phyloP scores from a whole-genome alignment of 1,284 basidiomycete species.

The Ustilago esculenta region DNA sequence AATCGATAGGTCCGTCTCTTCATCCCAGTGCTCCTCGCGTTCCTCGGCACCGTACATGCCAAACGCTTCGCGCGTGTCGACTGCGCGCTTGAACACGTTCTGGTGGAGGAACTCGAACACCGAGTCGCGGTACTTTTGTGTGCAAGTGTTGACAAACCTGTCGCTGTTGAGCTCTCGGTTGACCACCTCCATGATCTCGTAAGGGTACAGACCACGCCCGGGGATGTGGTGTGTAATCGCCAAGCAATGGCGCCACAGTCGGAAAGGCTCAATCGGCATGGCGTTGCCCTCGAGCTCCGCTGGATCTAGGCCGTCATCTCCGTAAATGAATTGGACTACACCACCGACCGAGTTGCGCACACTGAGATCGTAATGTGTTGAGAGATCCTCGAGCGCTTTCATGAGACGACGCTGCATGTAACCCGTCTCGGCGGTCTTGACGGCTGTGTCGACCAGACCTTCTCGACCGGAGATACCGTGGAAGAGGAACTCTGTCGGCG shows the following conservation, averaged over 20 bases:
- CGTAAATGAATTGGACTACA: slow-evolving; percentile 97
- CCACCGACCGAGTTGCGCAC: slow-evolving; percentile 95
- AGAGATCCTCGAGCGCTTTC: slow-evolving; percentile 98
- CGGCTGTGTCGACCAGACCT: slow-evolving; percentile 97
- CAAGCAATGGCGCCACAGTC: slow-evolving; percentile 87
- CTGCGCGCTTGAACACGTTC: slow-evolving; percentile 77
- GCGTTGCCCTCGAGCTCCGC: slow-evolving; percentile 91
- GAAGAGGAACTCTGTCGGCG: slow-evolving; percentile 96
- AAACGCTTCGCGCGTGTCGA: slow-evolving; percentile 76
- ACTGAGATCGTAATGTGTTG: slow-evolving; percentile 95
- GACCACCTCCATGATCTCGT: slow-evolving; percentile 82
- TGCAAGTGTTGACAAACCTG: slow-evolving; percentile 72
- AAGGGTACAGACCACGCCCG: slow-evolving; percentile 80
- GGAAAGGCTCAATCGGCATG: slow-evolving; percentile 76
- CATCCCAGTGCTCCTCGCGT: slow-evolving; percentile 80
- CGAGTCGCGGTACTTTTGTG: slow-evolving; percentile 79
- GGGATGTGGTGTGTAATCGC: slow-evolving; percentile 71
- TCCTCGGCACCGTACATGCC: slow-evolving; percentile 87
- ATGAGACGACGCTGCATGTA: slow-evolving; percentile 99
- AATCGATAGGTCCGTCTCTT: slow-evolving; percentile 79
- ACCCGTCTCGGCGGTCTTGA: slow-evolving; percentile 99
- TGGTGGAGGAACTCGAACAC: slow-evolving; percentile 80
- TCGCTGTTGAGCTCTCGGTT: slow-evolving; percentile 73
- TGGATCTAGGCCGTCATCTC: slow-evolving; percentile 96
- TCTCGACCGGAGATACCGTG: slow-evolving; percentile 99